These are phyloP conservation scores for Raphanus raphanistrum DNA, from an alignment of 345 rosid genomes.

Conservation along the genomic window DNA sequence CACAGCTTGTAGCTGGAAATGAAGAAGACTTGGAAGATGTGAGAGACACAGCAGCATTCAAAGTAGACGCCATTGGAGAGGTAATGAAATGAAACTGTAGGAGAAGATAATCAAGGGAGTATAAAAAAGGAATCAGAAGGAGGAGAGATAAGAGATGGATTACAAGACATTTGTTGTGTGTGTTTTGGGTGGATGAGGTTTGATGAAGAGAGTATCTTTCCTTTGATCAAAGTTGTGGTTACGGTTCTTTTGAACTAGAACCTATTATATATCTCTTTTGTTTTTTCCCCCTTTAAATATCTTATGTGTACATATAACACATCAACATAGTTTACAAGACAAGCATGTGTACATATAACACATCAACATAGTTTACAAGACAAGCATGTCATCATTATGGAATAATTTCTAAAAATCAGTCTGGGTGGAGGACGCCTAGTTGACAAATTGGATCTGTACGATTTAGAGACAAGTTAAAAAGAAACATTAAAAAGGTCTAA, in stretches of 20 bases:
- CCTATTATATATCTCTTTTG: conserved; percentile 8
- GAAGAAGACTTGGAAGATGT: conserved; percentile 67
- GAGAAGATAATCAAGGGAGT: conserved; percentile 4
- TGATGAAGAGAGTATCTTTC: conserved; percentile 30
- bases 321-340: not conserved
- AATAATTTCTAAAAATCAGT: too few species aligned
- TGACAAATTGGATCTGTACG: too few species aligned
- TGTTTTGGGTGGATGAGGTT: conserved; percentile 41
- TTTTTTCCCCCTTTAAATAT: conserved; percentile 4
- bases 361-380: too few species aligned
- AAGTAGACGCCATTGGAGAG: conserved; percentile 65
- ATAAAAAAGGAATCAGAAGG: conserved; percentile 24
- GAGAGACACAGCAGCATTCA: conserved; percentile 78
- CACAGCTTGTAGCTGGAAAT: conserved; percentile 51
- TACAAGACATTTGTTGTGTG: conserved; percentile 26
- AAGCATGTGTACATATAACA: too few species aligned
- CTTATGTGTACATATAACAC: not conserved
- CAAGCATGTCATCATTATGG: too few species aligned
- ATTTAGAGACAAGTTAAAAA: too few species aligned
- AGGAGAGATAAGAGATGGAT: conserved; percentile 35
- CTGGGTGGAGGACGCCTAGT: too few species aligned
- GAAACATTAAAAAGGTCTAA: too few species aligned
- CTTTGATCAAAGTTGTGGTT: conserved; percentile 37
- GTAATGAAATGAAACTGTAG: not conserved
- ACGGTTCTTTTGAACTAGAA: conserved; percentile 23